A percentile compares a stretch with the other conserved stretches of the same genome.
Evolutionary conservation across 495 filamentous ascomycete species (phyloP).

Genomic region (Neurospora sp.): DNA sequence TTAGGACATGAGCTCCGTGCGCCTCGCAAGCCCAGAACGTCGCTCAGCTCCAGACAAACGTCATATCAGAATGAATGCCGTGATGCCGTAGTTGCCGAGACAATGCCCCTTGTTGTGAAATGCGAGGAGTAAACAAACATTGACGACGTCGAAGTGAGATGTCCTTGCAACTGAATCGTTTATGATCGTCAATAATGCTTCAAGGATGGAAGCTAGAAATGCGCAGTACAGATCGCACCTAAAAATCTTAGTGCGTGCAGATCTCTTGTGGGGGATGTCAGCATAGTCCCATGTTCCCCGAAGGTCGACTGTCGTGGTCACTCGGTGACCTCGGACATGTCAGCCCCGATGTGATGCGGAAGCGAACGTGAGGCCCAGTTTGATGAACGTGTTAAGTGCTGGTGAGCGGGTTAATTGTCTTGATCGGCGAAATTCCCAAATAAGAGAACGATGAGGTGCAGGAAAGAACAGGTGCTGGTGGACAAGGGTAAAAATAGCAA

Average conservation of each 20-base stretch:
- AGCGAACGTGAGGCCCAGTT: constrained; percentile 1
- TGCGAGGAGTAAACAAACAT: neutral
- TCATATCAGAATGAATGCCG: neutral
- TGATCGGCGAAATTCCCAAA: neutral
- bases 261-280: neutral
- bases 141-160: neutral
- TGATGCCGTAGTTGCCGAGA: neutral
- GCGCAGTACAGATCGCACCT: neutral
- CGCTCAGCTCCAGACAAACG: neutral
- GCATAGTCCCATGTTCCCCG: neutral
- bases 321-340: constrained; percentile 10
- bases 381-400: neutral
- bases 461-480: neutral
- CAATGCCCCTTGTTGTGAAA: neutral
- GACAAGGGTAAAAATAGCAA: constrained; percentile 11
- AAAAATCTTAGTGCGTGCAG: neutral
- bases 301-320: neutral
- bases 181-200: neutral
- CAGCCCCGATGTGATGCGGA: neutral
- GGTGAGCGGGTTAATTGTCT: neutral
- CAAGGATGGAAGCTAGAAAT: neutral
- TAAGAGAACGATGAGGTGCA: neutral
- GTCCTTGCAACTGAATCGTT: neutral
- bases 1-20: neutral
- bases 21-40: neutral